Conservation (phyloP, 345 rosid species). For the Bruguiera gymnorhiza region DNA sequence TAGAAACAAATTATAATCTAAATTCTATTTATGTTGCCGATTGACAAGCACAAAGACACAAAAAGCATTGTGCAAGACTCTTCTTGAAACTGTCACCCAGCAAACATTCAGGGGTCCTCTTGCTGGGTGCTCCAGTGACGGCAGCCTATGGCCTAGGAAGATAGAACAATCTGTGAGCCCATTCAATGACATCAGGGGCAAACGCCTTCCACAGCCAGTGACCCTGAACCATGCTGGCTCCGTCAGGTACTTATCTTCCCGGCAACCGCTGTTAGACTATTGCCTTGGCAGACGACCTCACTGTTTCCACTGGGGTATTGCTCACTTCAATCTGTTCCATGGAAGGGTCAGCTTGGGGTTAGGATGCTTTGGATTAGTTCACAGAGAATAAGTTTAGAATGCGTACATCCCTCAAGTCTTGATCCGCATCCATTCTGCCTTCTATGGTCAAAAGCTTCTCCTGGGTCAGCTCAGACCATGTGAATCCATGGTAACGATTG, state of each 20-base stretch:
- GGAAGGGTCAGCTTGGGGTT: no score
- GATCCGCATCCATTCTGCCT: no score
- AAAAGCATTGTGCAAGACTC: no score
- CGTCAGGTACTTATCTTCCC: conserved; percentile 41
- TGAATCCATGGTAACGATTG: conserved; percentile 62
- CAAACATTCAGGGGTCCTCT: not conserved
- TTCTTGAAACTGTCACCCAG: no score
- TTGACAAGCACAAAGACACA: no score
- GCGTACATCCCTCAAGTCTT: conserved; percentile 40
- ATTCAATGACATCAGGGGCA: conserved; percentile 42
- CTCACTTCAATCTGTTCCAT: conserved; percentile 38
- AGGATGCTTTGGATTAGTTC: not conserved
- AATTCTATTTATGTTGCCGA: no score
- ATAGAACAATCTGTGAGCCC: conserved; percentile 4
- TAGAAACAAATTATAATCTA: no score
- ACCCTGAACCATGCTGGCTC: conserved; percentile 35
- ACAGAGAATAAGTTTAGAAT: not conserved
- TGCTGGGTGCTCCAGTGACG: no score
- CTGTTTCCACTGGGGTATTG: conserved; percentile 28
- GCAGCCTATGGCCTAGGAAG: no score
- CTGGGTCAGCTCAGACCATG: conserved; percentile 49
- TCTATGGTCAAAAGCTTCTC: conserved; percentile 12
- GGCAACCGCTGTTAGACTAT: conserved; percentile 38
- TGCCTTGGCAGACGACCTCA: not conserved
- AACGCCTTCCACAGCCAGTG: conserved; percentile 36